Evolutionary conservation across 176 grass and related monocot genomes (phyloP).

Genomic region (Aegilops longissima): DNA sequence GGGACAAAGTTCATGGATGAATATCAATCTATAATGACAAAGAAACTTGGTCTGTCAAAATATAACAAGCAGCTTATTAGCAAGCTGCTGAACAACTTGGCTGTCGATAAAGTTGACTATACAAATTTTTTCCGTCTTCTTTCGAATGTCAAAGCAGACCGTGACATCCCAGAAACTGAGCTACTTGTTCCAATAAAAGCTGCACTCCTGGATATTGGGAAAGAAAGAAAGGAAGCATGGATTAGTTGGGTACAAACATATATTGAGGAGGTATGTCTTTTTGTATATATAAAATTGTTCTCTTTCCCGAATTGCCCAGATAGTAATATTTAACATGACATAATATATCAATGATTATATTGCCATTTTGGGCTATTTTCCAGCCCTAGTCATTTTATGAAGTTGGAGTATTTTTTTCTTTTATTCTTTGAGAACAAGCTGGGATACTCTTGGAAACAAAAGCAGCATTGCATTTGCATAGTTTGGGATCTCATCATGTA

Average conservation of each 20-base stretch:
- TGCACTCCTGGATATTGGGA: conserved; percentile 91
- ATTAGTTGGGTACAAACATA: conserved; percentile 88
- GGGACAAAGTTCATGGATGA: conserved; percentile 98
- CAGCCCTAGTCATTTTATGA: background rate
- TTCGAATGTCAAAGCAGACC: conserved; percentile 79
- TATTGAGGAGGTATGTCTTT: conserved; percentile 74
- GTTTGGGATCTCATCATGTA: background rate
- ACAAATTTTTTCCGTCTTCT: conserved; percentile 96
- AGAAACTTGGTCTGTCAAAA: conserved; percentile 77
- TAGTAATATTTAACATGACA: background rate
- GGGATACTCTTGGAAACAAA: background rate
- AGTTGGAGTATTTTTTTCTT: background rate
- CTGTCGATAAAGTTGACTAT: conserved; percentile 95
- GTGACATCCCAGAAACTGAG: conserved; percentile 56
- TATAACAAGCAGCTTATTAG: conserved; percentile 95
- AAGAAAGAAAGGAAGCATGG: conserved; percentile 98
- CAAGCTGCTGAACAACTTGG: conserved; percentile 79
- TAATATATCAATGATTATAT: background rate
- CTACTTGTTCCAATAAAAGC: conserved; percentile 87
- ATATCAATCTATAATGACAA: conserved; percentile 96
- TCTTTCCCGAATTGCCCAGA: background rate
- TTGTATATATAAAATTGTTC: background rate
- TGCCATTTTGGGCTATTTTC: background rate
- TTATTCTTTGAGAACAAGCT: background rate
- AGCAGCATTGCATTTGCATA: background rate